These are phyloP conservation scores for Fusarium acutatum DNA, from an alignment of 2,329 filamentous ascomycete genomes.

Conservation along the genomic window DNA sequence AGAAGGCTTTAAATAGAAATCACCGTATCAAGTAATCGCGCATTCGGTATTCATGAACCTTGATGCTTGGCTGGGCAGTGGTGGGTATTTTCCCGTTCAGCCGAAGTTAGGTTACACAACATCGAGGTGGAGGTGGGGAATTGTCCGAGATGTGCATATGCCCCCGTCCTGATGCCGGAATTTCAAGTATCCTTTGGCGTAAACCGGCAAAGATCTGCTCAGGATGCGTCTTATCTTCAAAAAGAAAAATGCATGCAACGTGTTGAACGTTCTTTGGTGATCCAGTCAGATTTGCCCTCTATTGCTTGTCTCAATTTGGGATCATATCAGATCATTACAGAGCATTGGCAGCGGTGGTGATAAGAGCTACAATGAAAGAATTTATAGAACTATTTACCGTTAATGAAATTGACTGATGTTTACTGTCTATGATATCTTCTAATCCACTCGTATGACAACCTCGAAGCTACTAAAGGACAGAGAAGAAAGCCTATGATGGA, in stretches of 20 bases:
- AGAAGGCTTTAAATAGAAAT: neutral
- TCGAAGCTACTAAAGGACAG: neutral
- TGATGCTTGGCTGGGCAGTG: no score
- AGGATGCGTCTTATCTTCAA: neutral
- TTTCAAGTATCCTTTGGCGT: neutral
- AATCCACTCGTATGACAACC: neutral
- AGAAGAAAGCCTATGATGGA: no score
- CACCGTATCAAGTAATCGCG: accelerated
- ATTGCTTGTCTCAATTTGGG: neutral
- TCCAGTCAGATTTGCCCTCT: no score
- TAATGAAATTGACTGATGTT: neutral
- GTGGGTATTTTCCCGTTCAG: neutral
- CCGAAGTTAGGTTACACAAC: neutral
- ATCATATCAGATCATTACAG: neutral
- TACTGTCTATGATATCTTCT: neutral
- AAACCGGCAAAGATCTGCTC: neutral
- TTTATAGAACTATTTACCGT: accelerated
- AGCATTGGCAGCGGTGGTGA: no score
- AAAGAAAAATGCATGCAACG: neutral
- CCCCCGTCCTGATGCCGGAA: no score
- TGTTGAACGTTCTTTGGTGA: neutral
- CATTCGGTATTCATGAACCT: accelerated
- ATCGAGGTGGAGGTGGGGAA: neutral
- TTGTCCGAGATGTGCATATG: neutral
- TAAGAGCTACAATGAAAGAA: neutral